Base-by-base conservation (phyloP, 495 filamentous ascomycete genomes). In the Hyphodiscus hymeniophilus region DNA sequence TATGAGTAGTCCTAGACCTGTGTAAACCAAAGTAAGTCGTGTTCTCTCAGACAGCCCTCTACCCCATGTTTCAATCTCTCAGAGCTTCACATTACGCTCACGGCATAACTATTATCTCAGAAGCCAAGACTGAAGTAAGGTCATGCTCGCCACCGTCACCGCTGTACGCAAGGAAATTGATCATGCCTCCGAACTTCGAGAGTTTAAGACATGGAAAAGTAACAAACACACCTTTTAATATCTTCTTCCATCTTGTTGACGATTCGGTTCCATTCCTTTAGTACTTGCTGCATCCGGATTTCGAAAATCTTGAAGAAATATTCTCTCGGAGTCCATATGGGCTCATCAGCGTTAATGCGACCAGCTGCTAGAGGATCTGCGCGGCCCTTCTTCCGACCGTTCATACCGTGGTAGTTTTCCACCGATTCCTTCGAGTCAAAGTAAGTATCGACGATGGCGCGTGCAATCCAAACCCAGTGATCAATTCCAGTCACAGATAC, bases 131-230 rank as follows among this genome's bases (percentile, higher is more conserved):
- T n/a, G n/a, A n/a, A n/a, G n/a, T n/a, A n/a, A n/a, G n/a, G n/a
- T n/a, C n/a, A n/a, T n/a, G n/a, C n/a, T n/a, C n/a, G n/a, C n/a
- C n/a, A n/a, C n/a, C n/a, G n/a, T n/a, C n/a, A n/a, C n/a, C n/a
- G n/a, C n/a, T n/a, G n/a, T n/a, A n/a, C n/a, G n/a, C n/a, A n/a
- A n/a, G n/a, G n/a, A n/a, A n/a, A n/a, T n/a, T n/a, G n/a, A n/a
- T n/a, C n/a, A n/a, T n/a, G n/a, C n/a, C n/a, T n/a, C n/a, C n/a
- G n/a, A n/a, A n/a, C n/a, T n/a, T n/a, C n/a, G n/a, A n/a, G 26
- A 47, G 8, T 0, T 45, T 23, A 18, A 60, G 60, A 39, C 16
- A 39, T 39, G 16, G n/a, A n/a, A n/a, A n/a, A n/a, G n/a, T n/a
- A 13, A 13, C 38, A 30, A 13, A 23, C 40, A 22, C 17, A 42